Base-by-base conservation (phyloP, 2,329 filamentous ascomycete genomes). In the Fusarium buharicum region DNA sequence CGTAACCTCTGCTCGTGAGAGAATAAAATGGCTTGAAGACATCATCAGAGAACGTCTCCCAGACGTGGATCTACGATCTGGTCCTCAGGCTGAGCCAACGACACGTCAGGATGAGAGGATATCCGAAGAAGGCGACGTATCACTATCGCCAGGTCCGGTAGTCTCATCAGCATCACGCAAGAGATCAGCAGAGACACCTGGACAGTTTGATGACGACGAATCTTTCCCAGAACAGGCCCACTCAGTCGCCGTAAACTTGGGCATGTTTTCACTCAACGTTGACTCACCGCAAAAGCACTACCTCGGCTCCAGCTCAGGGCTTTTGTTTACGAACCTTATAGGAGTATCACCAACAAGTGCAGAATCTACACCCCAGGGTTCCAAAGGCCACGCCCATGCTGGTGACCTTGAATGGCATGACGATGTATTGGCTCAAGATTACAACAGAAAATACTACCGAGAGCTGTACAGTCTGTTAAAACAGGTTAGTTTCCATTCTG, bases 241-340 rank as follows among this genome's bases (percentile, higher is more conserved):
- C 45, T 62, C 74, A 0, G 72, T 76, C 14, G 73, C 75, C 1
- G 66, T 75, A 17, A 73, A 76, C 22, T 55, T 78, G 1, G 75
- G 75, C 0, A 72, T 77, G 66, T 61, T 77, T 9, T 75, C 75
- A 3, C 67, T 78, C 11, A 75, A 77, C 41, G 74, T 75, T 0
- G 75, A 78, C 46, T 73, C 73, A 1, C 65, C 69, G n/a, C 75
- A 77, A 28, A 70, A 69, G 34, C 75, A 77, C 39, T 77, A 77
- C 47, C 67, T 76, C 4, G 75, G 75, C 4, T 76, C 76, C 1
- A 77, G 74, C 2, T 77, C 75, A 3, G 76, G 75, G 0, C 65
- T 74, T 1, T 59, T 78, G 0, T 76, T 77, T 51, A 71, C 74
- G 0, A 72, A 61, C 14, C 58, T 71, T 3, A 62, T 71, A n/a